These are phyloP conservation scores for Erigeron canadensis DNA, from an alignment of 129 eudicot species.

Conservation along the genomic window DNA sequence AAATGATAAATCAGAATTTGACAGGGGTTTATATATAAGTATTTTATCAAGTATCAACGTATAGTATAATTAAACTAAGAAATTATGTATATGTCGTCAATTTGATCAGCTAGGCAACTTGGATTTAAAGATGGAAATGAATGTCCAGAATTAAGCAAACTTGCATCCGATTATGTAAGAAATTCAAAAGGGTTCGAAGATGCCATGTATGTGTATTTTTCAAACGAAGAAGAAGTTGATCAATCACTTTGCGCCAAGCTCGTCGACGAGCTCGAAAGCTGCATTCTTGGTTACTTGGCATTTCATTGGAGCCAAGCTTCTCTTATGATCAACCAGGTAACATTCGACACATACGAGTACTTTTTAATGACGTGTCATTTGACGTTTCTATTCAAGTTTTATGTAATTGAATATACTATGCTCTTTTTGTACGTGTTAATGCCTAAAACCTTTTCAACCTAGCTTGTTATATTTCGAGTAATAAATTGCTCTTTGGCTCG, in stretches of 20 bases:
- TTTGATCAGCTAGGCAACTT: constrained; percentile 66
- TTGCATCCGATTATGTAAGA: constrained; percentile 62
- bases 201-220: constrained; percentile 49
- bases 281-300: constrained; percentile 73
- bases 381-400: too few species aligned
- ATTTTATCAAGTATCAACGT: too few species aligned
- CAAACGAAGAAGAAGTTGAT: constrained; percentile 48
- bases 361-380: background rate
- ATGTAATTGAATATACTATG: too few species aligned
- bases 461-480: too few species aligned
- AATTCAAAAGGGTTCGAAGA: constrained; percentile 51
- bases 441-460: too few species aligned
- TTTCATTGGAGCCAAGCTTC: constrained; percentile 76
- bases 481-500: too few species aligned
- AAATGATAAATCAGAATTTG: too few species aligned
- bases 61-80: too few species aligned
- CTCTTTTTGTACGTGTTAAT: too few species aligned
- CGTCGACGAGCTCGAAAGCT: constrained; percentile 77
- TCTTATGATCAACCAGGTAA: constrained; percentile 58
- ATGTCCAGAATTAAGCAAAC: constrained; percentile 60
- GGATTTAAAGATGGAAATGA: constrained; percentile 73
- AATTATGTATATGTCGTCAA: too few species aligned
- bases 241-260: constrained; percentile 47
- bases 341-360: background rate
- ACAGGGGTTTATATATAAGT: too few species aligned